Percentiles rank a stretch among this genome's conserved stretches.
Conservation (phyloP, 2,329 filamentous ascomycete genomes). For the Penicillium sp. region DNA sequence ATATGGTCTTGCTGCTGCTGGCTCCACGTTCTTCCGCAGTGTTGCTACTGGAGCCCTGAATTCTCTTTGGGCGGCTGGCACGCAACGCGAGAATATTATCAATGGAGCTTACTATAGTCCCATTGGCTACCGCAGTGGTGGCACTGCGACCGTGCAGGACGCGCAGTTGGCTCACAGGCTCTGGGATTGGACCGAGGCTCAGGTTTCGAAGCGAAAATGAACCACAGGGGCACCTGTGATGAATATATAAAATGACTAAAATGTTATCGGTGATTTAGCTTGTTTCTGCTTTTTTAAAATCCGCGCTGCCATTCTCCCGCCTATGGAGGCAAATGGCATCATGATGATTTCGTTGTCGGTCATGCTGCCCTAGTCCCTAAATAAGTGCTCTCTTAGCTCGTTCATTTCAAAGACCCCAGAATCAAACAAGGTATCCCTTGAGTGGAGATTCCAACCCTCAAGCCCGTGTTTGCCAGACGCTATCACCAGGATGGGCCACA, state of each 20-base stretch:
- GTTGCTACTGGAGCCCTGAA: conserved; percentile 34
- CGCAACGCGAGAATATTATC: conserved; percentile 24
- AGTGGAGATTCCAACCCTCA: not conserved
- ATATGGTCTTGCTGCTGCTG: conserved; percentile 14
- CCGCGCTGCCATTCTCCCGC: not conserved
- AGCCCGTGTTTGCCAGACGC: not conserved
- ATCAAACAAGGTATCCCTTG: not conserved
- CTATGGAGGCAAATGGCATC: conserved; percentile 13
- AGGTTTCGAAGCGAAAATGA: conserved; percentile 20
- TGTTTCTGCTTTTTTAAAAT: not conserved
- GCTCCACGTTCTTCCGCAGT: conserved; percentile 25
- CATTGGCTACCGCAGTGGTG: conserved; percentile 28
- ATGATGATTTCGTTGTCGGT: conserved; percentile 14
- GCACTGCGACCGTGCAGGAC: conserved; percentile 27
- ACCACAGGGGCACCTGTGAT: not conserved
- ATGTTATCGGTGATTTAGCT: not conserved
- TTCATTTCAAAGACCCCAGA: not conserved
- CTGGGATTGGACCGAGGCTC: conserved; percentile 41
- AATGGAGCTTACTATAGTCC: conserved; percentile 39
- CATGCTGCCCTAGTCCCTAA: not conserved
- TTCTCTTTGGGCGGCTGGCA: conserved; percentile 36
- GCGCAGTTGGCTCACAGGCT: conserved; percentile 27
- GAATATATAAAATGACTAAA: not conserved
- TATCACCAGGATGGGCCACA: conserved; percentile 41
- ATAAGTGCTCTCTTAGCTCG: not conserved